Base-by-base conservation (phyloP, 2,329 filamentous ascomycete genomes). In the Claviceps paspali region DNA sequence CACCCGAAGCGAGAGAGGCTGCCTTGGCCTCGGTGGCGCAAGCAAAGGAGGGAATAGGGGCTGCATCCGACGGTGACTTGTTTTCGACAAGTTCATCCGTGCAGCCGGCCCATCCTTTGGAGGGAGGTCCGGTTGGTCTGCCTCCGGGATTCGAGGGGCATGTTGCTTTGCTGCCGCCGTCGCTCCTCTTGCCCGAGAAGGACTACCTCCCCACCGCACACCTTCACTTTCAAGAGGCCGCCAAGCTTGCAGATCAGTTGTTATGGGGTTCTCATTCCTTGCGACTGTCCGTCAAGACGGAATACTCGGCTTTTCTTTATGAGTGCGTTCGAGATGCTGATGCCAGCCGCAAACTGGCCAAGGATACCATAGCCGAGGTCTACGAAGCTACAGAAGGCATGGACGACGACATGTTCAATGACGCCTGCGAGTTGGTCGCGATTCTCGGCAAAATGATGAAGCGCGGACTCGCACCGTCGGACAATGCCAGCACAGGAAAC, bases 391-490 rank as follows among this genome's bases (percentile, higher is more conserved):
- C 81, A 37, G 87, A 95, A 56, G 84, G 83, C 15, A 88, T 96
- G 76, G 84, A 92, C 41, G 87, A 96, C 51, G 85, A 92, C 47
- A 92, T 91, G 65, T 98, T 95, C 53, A 76, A 82, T 45, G 91
- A 96, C 55, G 85, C 87, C 0, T 86, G 85, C 40, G 82, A 88
- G 50, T 68, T 95, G 10, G 87, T 96, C 7, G 80, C 82, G 1
- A 78, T 91, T 0, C 59, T 96, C 1, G 85, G 84, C 6, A 83
- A 79, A 51, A 91, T 95, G 78, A 84, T 87, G 70, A 87, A 82
- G 59, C 73, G 85, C 35, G 80, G 80, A 2, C 54, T 76, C 3
- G 62, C 58, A 5, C 55, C 60, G 3, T 55, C 60, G 2, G 58
- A 47, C 41, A 56, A 56, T 19, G 55, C 56, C 4, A 24, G 56